Conservation (phyloP, 768 basidiomycete genomes). For the Mycena rosella region DNA sequence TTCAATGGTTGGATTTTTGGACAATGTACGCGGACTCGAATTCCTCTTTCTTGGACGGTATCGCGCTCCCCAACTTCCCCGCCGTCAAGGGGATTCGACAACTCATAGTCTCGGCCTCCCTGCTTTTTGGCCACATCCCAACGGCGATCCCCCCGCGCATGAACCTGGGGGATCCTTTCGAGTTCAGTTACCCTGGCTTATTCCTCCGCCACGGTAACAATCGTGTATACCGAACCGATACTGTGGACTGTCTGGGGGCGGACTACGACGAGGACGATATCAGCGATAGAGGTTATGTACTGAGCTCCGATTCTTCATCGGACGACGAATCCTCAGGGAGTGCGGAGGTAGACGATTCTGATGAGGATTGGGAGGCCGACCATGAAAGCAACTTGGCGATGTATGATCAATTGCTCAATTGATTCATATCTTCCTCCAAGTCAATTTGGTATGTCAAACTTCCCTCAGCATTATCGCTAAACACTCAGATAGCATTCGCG, state of each 20-base stretch:
- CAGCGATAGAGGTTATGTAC: background rate
- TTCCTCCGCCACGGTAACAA: constrained; percentile 11
- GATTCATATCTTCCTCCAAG: background rate
- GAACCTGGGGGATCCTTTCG: constrained; percentile 6
- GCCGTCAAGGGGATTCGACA: constrained; percentile 16
- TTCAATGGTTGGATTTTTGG: constrained; percentile 19
- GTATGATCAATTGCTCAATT: constrained; percentile 1
- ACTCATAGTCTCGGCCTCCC: background rate
- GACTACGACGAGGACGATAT: constrained; percentile 13
- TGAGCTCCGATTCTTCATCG: background rate
- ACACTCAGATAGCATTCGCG: too few relatives aligned
- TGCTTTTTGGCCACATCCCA: constrained; percentile 11
- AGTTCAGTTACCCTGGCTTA: constrained; percentile 11
- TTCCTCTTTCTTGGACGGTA: background rate
- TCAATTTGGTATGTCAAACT: too few relatives aligned
- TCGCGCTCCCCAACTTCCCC: background rate
- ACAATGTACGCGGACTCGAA: background rate
- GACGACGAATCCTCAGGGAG: background rate
- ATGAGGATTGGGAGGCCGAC: constrained; percentile 10
- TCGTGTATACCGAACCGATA: constrained; percentile 19
- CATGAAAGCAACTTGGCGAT: constrained; percentile 7
- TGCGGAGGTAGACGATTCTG: too few relatives aligned
- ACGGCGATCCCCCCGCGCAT: constrained; percentile 7
- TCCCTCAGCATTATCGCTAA: too few relatives aligned
- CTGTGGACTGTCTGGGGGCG: background rate